phyloP scores from a whole-genome alignment of 1,284 basidiomycete species.

The Heliocybe sulcata region DNA sequence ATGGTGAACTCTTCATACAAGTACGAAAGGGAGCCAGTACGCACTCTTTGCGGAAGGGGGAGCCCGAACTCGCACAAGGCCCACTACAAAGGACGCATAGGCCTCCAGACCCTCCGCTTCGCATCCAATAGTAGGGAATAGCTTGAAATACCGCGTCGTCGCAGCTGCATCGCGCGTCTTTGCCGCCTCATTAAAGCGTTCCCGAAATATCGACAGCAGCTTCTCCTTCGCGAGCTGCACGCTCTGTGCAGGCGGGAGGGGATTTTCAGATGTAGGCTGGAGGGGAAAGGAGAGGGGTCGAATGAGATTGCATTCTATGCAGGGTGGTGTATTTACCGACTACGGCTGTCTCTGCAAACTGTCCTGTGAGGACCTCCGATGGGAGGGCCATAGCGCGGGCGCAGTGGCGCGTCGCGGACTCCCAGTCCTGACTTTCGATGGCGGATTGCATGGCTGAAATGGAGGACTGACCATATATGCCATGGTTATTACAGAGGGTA shows the following conservation, averaged over 20 bases:
- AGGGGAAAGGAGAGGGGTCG: slow-evolving; percentile 7
- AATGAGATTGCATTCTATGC: slow-evolving; percentile 8
- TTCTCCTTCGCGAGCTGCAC: slow-evolving; percentile 69
- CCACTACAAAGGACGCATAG: slow-evolving; percentile 90
- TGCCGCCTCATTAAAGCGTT: slow-evolving; percentile 77
- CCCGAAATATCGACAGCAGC: slow-evolving; percentile 74
- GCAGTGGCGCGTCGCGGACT: slow-evolving; percentile 87
- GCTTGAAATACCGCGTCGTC: slow-evolving; percentile 92
- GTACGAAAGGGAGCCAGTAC: slow-evolving; percentile 11
- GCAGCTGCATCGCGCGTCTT: slow-evolving; percentile 75
- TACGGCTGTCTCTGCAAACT: slow-evolving; percentile 84
- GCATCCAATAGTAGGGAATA: slow-evolving; percentile 92
- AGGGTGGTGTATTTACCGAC: slow-evolving; percentile 37
- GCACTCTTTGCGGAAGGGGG: slow-evolving; percentile 78
- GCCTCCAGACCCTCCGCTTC: slow-evolving; percentile 89
- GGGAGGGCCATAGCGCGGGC: slow-evolving; percentile 85
- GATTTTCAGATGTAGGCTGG: slow-evolving; percentile 86
- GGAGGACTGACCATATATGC: slow-evolving; percentile 50
- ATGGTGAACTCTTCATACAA: neutral
- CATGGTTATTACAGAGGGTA: slow-evolving; percentile 2
- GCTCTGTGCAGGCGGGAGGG: slow-evolving; percentile 80
- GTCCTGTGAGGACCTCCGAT: slow-evolving; percentile 68
- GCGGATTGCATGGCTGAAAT: slow-evolving; percentile 68
- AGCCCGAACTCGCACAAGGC: slow-evolving; percentile 76
- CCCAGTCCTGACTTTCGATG: slow-evolving; percentile 90